These are phyloP conservation scores for Physcia stellaris DNA, from an alignment of 495 filamentous ascomycete genomes.

Conservation along the genomic window DNA sequence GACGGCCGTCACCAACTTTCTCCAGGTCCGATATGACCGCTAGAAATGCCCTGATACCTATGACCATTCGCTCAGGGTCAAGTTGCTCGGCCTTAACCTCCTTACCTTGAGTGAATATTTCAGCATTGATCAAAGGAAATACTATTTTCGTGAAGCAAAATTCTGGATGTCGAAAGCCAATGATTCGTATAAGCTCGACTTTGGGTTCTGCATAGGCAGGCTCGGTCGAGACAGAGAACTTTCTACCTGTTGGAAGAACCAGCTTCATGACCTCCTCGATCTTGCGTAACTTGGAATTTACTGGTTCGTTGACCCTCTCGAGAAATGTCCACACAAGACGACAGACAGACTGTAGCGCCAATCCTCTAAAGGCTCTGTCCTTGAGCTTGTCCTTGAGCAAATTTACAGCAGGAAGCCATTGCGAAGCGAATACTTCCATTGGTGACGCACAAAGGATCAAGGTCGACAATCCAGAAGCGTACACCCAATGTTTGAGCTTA, in stretches of 20 bases:
- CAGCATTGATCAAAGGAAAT: constrained; percentile 87
- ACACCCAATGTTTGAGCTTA: constrained; percentile 82
- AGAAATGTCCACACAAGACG: constrained; percentile 94
- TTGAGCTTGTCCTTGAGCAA: constrained; percentile 66
- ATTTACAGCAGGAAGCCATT: constrained; percentile 73
- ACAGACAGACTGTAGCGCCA: constrained; percentile 77
- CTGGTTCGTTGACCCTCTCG: constrained; percentile 64
- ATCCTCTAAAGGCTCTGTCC: constrained; percentile 64
- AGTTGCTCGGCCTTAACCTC: constrained; percentile 84
- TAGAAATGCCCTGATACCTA: constrained; percentile 87
- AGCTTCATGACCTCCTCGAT: constrained; percentile 77
- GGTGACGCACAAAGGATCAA: constrained; percentile 78
- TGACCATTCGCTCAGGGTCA: constrained; percentile 89
- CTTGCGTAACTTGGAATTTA: constrained; percentile 55
- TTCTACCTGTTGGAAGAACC: constrained; percentile 64
- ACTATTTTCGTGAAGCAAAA: constrained; percentile 84
- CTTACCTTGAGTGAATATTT: constrained; percentile 62
- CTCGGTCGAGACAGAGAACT: constrained; percentile 67
- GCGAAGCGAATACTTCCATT: constrained; percentile 63
- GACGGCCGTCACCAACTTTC: constrained; percentile 60
- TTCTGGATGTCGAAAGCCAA: constrained; percentile 87
- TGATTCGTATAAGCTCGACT: constrained; percentile 86
- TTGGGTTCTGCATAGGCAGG: constrained; percentile 71
- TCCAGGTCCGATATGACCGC: constrained; percentile 91
- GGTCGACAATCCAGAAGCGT: constrained; percentile 74